Conservation (phyloP, 2,329 filamentous ascomycete genomes). For the Penicillium sp. region DNA sequence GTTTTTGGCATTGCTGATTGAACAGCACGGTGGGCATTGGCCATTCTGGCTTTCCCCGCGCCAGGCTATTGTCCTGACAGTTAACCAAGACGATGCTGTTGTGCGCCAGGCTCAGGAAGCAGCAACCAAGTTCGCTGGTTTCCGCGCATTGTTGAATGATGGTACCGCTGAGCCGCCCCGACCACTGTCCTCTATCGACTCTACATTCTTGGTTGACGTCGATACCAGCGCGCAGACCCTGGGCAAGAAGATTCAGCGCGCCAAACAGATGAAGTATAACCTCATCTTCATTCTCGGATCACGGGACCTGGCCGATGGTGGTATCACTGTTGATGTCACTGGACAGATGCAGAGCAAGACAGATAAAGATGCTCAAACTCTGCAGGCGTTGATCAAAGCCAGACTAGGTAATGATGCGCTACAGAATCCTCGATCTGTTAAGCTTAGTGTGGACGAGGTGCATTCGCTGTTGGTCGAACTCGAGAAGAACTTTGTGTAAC, state of each 20-base stretch:
- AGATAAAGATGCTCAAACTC: conserved; percentile 25
- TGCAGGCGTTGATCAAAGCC: conserved; percentile 27
- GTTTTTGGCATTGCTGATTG: conserved; percentile 79
- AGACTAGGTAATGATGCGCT: conserved; percentile 28
- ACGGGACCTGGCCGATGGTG: conserved; percentile 58
- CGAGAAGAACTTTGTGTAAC: conserved; percentile 38
- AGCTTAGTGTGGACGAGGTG: conserved; percentile 37
- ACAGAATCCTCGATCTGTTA: conserved; percentile 35
- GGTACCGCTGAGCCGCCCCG: conserved; percentile 28
- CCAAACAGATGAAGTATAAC: conserved; percentile 69
- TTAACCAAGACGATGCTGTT: conserved; percentile 56
- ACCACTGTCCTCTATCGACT: conserved; percentile 50
- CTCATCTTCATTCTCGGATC: conserved; percentile 71
- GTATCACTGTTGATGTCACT: conserved; percentile 48
- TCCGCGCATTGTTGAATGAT: conserved; percentile 29
- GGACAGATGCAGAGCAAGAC: conserved; percentile 44
- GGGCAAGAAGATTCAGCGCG: conserved; percentile 67
- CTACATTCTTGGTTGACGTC: conserved; percentile 67
- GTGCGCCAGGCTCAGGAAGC: conserved; percentile 50
- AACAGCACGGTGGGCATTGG: conserved; percentile 76
- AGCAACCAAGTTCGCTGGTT: conserved; percentile 50
- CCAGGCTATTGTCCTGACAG: conserved; percentile 70
- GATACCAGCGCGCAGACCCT: conserved; percentile 63
- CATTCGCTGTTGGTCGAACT: conserved; percentile 37
- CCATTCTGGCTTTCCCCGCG: conserved; percentile 86